Conservation (phyloP, 192 early-diverging fungal species). For the Backusella psychrophila region DNA sequence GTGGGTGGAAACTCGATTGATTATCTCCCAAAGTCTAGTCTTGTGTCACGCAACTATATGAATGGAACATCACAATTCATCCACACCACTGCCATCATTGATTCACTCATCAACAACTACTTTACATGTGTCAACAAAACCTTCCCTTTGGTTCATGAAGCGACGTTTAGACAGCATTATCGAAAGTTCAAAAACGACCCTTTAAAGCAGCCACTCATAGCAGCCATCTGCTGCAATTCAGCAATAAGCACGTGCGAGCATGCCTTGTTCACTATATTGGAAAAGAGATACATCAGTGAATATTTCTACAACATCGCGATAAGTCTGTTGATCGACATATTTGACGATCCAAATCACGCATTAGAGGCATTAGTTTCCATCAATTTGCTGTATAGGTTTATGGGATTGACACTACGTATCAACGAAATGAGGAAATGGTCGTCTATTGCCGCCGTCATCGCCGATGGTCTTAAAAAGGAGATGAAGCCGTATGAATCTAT, state of each 20-base stretch:
- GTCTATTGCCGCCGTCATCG: neutral
- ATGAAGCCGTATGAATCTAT: neutral
- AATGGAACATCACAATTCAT: neutral
- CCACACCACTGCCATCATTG: neutral
- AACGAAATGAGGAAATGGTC: neutral
- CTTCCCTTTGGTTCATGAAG: neutral
- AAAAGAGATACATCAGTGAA: slow-evolving; percentile 6
- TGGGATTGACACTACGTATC: neutral
- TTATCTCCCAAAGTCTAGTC: neutral
- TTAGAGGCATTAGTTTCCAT: neutral
- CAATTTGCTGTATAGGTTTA: neutral
- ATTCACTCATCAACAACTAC: neutral
- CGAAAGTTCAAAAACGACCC: neutral
- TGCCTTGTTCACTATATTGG: neutral
- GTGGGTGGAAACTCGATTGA: neutral
- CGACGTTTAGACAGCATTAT: neutral
- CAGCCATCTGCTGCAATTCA: neutral
- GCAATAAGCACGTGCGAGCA: neutral
- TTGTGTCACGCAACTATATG: neutral
- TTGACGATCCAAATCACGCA: neutral
- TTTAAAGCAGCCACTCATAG: neutral
- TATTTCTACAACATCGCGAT: neutral
- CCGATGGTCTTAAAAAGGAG: neutral
- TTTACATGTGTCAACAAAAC: neutral
- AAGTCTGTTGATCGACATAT: neutral